Conservation (phyloP, 169 alveolate genomes). For the Plasmodium relictum region DNA sequence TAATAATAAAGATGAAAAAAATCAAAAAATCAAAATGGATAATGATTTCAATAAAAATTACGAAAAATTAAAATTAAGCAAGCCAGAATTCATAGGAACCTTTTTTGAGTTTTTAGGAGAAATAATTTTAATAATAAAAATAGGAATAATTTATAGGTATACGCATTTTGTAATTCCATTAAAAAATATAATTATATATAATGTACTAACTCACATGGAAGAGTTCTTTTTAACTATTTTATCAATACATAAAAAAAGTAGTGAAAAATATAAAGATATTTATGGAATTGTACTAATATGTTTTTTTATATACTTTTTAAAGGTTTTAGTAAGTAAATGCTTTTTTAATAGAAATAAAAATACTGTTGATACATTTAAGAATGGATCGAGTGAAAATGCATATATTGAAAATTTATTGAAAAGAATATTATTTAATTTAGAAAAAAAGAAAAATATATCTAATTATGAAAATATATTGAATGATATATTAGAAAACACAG, state of each 20-base stretch:
- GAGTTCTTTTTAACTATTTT: slow-evolving; percentile 1
- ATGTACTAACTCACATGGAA: slow-evolving; percentile 20
- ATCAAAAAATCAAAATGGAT: not conserved
- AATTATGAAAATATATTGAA: slow-evolving; percentile 20
- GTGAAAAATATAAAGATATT: slow-evolving; percentile 25
- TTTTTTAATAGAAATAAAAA: not conserved
- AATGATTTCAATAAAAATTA: not conserved
- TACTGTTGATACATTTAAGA: not conserved
- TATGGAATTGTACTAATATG: slow-evolving; percentile 27
- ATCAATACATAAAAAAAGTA: slow-evolving; percentile 28
- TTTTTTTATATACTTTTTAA: slow-evolving; percentile 3
- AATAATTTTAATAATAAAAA: slow-evolving; percentile 7
- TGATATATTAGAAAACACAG: slow-evolving; percentile 27
- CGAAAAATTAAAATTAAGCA: slow-evolving; percentile 1
- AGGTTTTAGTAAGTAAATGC: not conserved
- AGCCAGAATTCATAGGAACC: slow-evolving; percentile 31
- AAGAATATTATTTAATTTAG: slow-evolving; percentile 38
- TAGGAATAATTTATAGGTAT: slow-evolving; percentile 36
- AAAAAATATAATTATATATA: slow-evolving; percentile 24
- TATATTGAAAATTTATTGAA: slow-evolving; percentile 36
- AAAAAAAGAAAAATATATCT: not conserved
- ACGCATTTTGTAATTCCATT: slow-evolving; percentile 28
- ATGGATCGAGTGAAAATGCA: slow-evolving; percentile 9
- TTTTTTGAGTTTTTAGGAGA: slow-evolving; percentile 42
- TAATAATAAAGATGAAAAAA: not conserved